Evolutionary conservation across 116 monocot genomes (phyloP), one percentile per base, ranked within the genome.

Genomic region (Iris pallida): DNA sequence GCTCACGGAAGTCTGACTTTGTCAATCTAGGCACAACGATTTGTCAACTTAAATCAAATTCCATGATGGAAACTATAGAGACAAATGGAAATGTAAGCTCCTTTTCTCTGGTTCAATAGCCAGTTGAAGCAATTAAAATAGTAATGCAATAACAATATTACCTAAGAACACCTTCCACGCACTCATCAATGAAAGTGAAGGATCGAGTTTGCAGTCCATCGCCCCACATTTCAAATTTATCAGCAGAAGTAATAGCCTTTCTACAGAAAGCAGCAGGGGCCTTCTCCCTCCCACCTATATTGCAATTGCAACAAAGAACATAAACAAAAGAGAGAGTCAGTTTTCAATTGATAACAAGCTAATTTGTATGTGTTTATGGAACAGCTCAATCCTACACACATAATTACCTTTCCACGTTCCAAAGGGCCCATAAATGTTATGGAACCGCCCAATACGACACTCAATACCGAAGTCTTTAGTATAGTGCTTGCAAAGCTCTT

Each of bases 401-500:
- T 8, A 41, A 60, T 47, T 64, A 92, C 96, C 96, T 82, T 97
- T 97, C 96, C 96, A 97, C 19, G 96, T 92, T 60, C 96, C 96
- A 78, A 87, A 97, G n/a, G 96, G 92, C 45, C 96, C 96, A 73
- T 97, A 97, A 49, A 97, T 97, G 63, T 97, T 97, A 61, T 97
- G 96, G 63, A 97, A 97, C 30, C 96, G 78, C 7, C 96, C 96
- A 45, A 97, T 76, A 12, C 96, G 80, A 51, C 96, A 97, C 58
- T 92, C 92, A 78, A 97, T 97, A 4, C 87, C 85, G 74, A 97
- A 97, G 53, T 97, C 96, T 61, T 89, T 89, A 40, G 82, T 97
- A 55, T 97, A 92, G 71, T 97, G 96, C 78, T 97, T 97, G 87
- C 96, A 97, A 45, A 97, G 68, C 89, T 97, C 87, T 97, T 97